These are phyloP conservation scores for Carallia pectinifolia DNA, from an alignment of 345 rosid genomes.

Conservation along the genomic window DNA sequence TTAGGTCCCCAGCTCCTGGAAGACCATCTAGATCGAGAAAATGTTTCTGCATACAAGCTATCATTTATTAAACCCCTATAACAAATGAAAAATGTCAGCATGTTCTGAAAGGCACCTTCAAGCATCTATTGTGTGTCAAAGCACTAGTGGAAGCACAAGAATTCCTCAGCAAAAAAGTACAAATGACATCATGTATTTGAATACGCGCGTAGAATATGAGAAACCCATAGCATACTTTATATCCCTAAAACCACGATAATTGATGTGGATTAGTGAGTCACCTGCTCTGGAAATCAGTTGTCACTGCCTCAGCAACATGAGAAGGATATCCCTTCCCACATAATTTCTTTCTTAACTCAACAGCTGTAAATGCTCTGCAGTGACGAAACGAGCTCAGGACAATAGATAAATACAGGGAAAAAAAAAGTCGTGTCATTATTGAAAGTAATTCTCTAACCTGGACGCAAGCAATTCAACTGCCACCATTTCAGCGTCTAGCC, in stretches of 20 bases:
- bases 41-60: conserved; percentile 69
- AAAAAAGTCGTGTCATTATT: not conserved
- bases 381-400: not conserved
- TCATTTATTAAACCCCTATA: conserved; percentile 79
- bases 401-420: not conserved
- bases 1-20: conserved; percentile 85
- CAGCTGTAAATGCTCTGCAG: conserved; percentile 64
- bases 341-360: conserved; percentile 73
- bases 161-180: not conserved
- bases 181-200: not conserved
- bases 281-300: conserved; percentile 57
- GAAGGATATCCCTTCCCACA: conserved; percentile 53
- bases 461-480: conserved; percentile 64
- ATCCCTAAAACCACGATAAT: not conserved
- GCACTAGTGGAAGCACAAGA: conserved; percentile 3
- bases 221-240: not conserved
- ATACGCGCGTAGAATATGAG: not conserved
- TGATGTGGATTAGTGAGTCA: conserved; percentile 18
- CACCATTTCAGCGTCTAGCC: conserved; percentile 52
- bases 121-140: not conserved
- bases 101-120: not conserved
- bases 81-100: conserved; percentile 16
- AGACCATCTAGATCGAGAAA: conserved; percentile 77
- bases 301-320: conserved; percentile 45
- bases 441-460: conserved; percentile 39